These are phyloP conservation scores for Ophiostoma sp. DNA, from an alignment of 2,329 filamentous ascomycete species.

Conservation along the genomic window DNA sequence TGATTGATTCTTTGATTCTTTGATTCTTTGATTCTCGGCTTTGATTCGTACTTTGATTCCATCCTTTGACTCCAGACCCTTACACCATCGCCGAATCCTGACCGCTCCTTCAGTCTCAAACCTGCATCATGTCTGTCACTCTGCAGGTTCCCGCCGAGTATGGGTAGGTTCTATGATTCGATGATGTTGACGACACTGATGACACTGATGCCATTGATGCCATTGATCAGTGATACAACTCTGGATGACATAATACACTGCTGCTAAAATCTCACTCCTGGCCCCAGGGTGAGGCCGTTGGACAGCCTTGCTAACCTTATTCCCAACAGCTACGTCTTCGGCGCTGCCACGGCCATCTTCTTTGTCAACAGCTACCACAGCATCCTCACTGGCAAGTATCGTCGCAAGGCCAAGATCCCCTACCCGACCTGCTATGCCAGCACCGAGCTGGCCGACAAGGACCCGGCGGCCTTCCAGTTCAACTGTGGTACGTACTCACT, in stretches of 20 bases:
- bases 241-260: not conserved
- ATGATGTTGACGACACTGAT: not conserved
- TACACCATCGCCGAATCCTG: not conserved
- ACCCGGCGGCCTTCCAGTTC: slow-evolving; percentile 52
- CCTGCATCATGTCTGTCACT: slow-evolving; percentile 20
- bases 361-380: slow-evolving; percentile 53
- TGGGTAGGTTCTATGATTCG: slow-evolving; percentile 17
- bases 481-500: slow-evolving; percentile 49
- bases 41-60: not conserved
- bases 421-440: slow-evolving; percentile 57
- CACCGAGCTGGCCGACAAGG: slow-evolving; percentile 49
- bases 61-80: not conserved
- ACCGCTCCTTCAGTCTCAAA: not conserved
- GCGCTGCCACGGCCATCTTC: slow-evolving; percentile 51
- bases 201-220: not conserved
- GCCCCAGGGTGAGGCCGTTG: not conserved
- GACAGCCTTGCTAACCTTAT: slow-evolving; percentile 13
- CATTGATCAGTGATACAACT: not conserved
- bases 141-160: slow-evolving; percentile 25
- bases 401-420: slow-evolving; percentile 48
- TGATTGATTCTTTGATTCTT: not conserved
- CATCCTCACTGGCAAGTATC: slow-evolving; percentile 43
- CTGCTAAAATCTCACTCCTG: not conserved
- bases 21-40: not conserved
- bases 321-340: slow-evolving; percentile 53